Evolutionary conservation across 805 yeast genomes (phyloP).

Genomic region (Debaryomyces castellii): DNA sequence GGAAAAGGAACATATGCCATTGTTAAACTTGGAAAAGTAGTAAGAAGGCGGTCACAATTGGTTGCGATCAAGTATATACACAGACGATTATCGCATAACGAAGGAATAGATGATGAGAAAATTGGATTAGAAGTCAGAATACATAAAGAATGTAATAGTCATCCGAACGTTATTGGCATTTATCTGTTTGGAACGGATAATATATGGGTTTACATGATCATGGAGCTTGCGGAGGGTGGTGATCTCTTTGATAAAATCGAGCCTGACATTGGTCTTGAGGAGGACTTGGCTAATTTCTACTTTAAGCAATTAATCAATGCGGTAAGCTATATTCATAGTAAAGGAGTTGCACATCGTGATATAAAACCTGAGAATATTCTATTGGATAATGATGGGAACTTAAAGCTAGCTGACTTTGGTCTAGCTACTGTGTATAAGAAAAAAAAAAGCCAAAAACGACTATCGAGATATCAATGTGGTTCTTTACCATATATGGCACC

Average conservation of each 20-base stretch:
- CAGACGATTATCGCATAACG: slow-evolving; percentile 1
- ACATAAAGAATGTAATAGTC: slow-evolving; percentile 59
- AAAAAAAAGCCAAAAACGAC: slow-evolving; percentile 70
- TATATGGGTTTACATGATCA: slow-evolving; percentile 64
- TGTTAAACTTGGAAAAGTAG: slow-evolving; percentile 3
- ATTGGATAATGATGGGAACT: slow-evolving; percentile 73
- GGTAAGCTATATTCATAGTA: slow-evolving; percentile 65
- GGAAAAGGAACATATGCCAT: slow-evolving; percentile 7
- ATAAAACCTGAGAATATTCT: slow-evolving; percentile 79
- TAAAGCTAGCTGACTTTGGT: slow-evolving; percentile 95
- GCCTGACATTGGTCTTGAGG: slow-evolving; percentile 66
- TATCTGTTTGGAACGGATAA: slow-evolving; percentile 62
- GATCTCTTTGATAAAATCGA: slow-evolving; percentile 66
- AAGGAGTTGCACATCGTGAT: slow-evolving; percentile 80
- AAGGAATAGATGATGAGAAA: slow-evolving; percentile 3
- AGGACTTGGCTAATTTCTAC: slow-evolving; percentile 62
- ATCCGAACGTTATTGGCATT: slow-evolving; percentile 61
- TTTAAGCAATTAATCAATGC: slow-evolving; percentile 63
- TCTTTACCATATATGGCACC: slow-evolving; percentile 99
- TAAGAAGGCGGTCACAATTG: not conserved
- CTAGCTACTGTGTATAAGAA: slow-evolving; percentile 86
- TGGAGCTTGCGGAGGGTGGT: slow-evolving; percentile 72
- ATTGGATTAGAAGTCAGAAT: slow-evolving; percentile 19
- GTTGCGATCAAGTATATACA: slow-evolving; percentile 8
- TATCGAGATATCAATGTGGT: slow-evolving; percentile 77